These are phyloP conservation scores for Aphanomyces invadans DNA, from an alignment of 352 stramenopile genomes.

Conservation along the genomic window DNA sequence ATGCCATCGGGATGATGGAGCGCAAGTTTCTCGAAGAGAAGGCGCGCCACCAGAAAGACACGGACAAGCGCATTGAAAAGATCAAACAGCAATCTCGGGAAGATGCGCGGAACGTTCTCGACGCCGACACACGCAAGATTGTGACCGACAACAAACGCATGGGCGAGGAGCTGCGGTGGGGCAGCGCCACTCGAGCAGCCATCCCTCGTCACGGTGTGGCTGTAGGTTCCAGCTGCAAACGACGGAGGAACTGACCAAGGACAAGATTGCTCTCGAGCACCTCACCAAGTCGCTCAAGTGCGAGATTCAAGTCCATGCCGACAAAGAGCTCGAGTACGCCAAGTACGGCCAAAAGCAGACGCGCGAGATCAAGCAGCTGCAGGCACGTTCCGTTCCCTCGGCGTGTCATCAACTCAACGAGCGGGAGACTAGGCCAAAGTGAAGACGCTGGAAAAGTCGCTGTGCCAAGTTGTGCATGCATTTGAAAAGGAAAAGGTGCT, in stretches of 20 bases:
- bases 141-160: conserved; percentile 89
- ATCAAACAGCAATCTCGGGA: conserved; percentile 83
- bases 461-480: conserved; percentile 53
- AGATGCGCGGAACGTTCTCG: conserved; percentile 84
- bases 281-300: conserved; percentile 48
- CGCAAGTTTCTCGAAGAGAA: conserved; percentile 87
- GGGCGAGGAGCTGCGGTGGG: conserved; percentile 79
- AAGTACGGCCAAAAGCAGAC: conserved; percentile 65
- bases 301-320: conserved; percentile 66
- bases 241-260: conserved; percentile 80
- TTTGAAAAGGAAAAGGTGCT: conserved; percentile 61
- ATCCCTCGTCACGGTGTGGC: not conserved
- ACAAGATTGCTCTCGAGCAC: conserved; percentile 64
- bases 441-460: conserved; percentile 64
- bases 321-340: conserved; percentile 86
- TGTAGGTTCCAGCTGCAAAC: conserved; percentile 83
- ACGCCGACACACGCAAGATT: conserved; percentile 87
- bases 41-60: conserved; percentile 66
- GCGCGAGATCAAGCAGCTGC: conserved; percentile 67
- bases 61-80: conserved; percentile 77
- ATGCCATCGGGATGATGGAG: conserved; percentile 55
- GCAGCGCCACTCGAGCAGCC: not conserved
- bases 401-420: no score
- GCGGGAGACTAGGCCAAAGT: conserved; percentile 56
- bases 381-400: no score